phyloP scores from a whole-genome alignment of 2,329 filamentous ascomycete species.

The Beauveria medogensis region DNA sequence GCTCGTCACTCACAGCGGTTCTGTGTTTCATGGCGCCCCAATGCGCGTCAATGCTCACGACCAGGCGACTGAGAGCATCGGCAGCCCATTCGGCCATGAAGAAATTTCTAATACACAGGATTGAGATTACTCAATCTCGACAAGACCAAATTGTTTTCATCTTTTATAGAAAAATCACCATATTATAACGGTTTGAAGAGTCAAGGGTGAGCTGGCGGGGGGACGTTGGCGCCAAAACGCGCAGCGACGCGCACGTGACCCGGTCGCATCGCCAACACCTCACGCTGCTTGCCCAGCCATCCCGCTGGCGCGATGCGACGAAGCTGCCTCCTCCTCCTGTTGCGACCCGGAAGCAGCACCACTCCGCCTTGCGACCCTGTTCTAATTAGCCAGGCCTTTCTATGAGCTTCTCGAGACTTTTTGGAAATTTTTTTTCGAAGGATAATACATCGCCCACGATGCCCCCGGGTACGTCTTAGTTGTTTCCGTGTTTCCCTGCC shows the following conservation, averaged over 20 bases:
- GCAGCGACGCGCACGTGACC: background rate
- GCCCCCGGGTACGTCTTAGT: slow-evolving; percentile 6
- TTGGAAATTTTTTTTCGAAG: slow-evolving; percentile 1
- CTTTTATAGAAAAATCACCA: too few species aligned
- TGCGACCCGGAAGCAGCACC: background rate
- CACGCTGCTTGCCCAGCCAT: background rate
- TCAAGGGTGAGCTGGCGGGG: too few species aligned
- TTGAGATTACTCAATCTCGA: too few species aligned
- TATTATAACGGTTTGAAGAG: too few species aligned
- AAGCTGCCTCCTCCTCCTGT: background rate
- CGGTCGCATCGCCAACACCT: background rate
- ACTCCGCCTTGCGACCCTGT: background rate
- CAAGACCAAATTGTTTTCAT: too few species aligned
- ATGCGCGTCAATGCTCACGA: background rate
- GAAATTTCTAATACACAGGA: too few species aligned
- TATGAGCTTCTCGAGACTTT: slow-evolving; percentile 7
- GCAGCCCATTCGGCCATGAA: background rate
- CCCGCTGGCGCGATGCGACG: background rate
- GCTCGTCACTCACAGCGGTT: background rate
- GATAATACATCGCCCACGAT: background rate
- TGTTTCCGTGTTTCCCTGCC: background rate
- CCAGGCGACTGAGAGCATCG: background rate
- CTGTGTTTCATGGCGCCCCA: background rate
- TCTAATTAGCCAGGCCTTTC: background rate
- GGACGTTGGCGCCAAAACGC: background rate